phyloP scores from a whole-genome alignment of 257 asterid genomes.

The Solanum pimpinellifolium region DNA sequence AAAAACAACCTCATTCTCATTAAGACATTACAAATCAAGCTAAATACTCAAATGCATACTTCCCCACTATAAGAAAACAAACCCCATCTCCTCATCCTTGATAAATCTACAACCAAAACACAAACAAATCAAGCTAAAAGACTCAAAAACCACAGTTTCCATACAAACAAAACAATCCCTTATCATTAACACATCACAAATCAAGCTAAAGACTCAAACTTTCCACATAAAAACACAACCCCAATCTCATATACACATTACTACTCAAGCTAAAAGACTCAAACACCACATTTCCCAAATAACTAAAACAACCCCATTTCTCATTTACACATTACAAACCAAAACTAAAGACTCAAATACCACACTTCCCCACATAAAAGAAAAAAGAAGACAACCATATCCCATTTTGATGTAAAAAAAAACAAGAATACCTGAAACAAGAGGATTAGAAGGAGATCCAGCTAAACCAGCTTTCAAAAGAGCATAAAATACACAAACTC shows the following conservation, averaged over 20 bases:
- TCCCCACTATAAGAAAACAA: neutral
- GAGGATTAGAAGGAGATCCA: constrained; percentile 85
- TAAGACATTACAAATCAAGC: neutral
- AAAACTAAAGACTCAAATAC: neutral
- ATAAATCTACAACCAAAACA: neutral
- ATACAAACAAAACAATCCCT: neutral
- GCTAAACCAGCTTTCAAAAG: constrained; percentile 84
- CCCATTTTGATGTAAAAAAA: neutral
- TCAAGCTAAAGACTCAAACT: neutral
- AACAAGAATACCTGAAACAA: constrained; percentile 38
- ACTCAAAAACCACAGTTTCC: neutral
- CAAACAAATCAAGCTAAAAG: neutral
- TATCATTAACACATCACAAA: neutral
- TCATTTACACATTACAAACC: neutral
- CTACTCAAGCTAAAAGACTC: neutral
- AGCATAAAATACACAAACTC: constrained; percentile 73
- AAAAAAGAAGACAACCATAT: neutral
- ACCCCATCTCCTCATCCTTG: neutral
- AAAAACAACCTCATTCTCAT: constrained; percentile 5
- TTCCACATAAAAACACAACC: neutral
- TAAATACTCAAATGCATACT: neutral
- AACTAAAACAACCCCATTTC: neutral
- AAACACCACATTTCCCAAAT: neutral
- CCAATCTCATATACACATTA: neutral
- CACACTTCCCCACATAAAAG: neutral